Conservation (phyloP, 805 yeast species). For the Myxozyma monticola region DNA sequence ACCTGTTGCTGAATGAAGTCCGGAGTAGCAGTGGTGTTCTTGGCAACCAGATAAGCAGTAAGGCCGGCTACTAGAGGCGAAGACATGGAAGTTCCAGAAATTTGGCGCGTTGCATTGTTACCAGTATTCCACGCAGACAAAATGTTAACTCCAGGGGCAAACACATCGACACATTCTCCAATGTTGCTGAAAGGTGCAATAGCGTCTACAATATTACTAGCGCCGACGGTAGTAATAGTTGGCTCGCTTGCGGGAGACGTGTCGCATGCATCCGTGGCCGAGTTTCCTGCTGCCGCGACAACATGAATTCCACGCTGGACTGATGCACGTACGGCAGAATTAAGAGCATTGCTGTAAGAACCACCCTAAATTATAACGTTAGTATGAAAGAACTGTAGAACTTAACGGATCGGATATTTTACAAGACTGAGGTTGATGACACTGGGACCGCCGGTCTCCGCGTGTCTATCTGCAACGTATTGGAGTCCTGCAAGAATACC, state of each 20-base stretch:
- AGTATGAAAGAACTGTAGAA: neutral
- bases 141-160: constrained; percentile 66
- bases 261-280: constrained; percentile 87
- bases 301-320: constrained; percentile 84
- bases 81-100: constrained; percentile 90
- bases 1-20: no score
- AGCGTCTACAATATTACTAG: constrained; percentile 12
- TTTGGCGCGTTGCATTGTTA: constrained; percentile 17
- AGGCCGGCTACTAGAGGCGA: constrained; percentile 94
- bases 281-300: constrained; percentile 96
- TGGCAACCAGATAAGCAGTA: constrained; percentile 65
- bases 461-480: constrained; percentile 73
- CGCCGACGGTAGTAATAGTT: constrained; percentile 65
- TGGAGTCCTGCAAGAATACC: constrained; percentile 84
- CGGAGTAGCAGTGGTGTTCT: no score
- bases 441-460: constrained; percentile 29
- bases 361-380: constrained; percentile 15
- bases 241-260: constrained; percentile 87
- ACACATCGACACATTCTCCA: constrained; percentile 28
- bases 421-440: constrained; percentile 75
- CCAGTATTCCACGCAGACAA: constrained; percentile 50
- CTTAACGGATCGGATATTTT: no score
- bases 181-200: constrained; percentile 23
- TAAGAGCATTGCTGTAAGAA: constrained; percentile 58
- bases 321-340: constrained; percentile 86